Conservation (phyloP, 1,284 basidiomycete species). For the Spongiforma sp. region DNA sequence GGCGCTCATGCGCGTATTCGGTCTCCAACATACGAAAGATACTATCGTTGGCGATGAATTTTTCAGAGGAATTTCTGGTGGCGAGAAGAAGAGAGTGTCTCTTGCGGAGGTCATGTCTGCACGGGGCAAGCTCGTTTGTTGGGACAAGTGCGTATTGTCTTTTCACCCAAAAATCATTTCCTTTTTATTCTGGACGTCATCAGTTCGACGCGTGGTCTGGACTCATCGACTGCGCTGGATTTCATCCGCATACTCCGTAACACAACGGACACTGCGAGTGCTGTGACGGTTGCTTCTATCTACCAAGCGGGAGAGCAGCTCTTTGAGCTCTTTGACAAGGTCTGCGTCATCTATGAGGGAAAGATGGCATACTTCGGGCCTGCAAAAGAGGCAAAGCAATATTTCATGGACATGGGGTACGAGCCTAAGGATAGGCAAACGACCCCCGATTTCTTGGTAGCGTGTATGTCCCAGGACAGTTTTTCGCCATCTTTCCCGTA, state of each 20-base stretch:
- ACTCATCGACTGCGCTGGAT: conserved; percentile 72
- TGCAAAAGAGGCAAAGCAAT: conserved; percentile 59
- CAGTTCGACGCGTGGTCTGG: conserved; percentile 72
- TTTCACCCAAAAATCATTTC: background rate
- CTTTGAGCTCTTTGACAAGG: conserved; percentile 68
- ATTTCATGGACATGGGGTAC: conserved; percentile 74
- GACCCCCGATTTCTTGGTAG: conserved; percentile 66
- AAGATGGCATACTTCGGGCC: conserved; percentile 75
- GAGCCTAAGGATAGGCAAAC: conserved; percentile 61
- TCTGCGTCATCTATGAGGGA: conserved; percentile 71
- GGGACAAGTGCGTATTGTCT: conserved; percentile 50
- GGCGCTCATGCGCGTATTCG: conserved; percentile 69
- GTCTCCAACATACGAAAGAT: conserved; percentile 62
- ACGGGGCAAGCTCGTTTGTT: conserved; percentile 49
- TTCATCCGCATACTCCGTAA: conserved; percentile 64
- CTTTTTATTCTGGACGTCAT: background rate
- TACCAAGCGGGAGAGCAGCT: conserved; percentile 69
- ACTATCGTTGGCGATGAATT: conserved; percentile 75
- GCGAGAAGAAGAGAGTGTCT: conserved; percentile 76
- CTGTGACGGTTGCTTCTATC: conserved; percentile 65
- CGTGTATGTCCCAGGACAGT: conserved; percentile 4
- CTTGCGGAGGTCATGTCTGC: conserved; percentile 56
- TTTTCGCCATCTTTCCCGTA: conserved; percentile 23
- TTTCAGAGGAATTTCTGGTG: conserved; percentile 80
- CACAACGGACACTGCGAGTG: conserved; percentile 55